Evolutionary conservation across 495 filamentous ascomycete genomes (phyloP).

Genomic region (Hypomontagnella monticulosa): DNA sequence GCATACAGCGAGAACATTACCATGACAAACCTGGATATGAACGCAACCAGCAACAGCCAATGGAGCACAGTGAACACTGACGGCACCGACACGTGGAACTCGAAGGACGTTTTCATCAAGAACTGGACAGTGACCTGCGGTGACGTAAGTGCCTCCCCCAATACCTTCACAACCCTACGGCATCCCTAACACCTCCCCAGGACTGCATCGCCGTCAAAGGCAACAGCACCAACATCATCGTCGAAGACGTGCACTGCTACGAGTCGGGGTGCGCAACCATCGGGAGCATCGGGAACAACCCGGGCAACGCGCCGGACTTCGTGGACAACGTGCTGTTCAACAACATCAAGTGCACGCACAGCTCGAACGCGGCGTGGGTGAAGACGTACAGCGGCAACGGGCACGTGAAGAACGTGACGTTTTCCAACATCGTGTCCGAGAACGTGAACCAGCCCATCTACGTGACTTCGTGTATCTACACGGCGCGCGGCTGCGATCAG

Average conservation of each 20-base stretch:
- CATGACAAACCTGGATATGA: slow-evolving; percentile 58
- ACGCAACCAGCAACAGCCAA: slow-evolving; percentile 46
- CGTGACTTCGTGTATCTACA: slow-evolving; percentile 67
- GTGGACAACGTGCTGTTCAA: slow-evolving; percentile 54
- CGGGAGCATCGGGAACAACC: slow-evolving; percentile 51
- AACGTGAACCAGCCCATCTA: slow-evolving; percentile 67
- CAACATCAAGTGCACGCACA: slow-evolving; percentile 56
- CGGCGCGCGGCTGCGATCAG: slow-evolving; percentile 58
- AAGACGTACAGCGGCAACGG: slow-evolving; percentile 63
- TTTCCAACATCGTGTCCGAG: slow-evolving; percentile 57
- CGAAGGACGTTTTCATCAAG: slow-evolving; percentile 48
- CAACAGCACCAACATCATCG: slow-evolving; percentile 62
- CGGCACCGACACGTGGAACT: slow-evolving; percentile 57
- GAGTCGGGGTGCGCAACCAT: slow-evolving; percentile 52
- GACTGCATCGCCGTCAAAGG: slow-evolving; percentile 71
- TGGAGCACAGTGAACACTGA: slow-evolving; percentile 55
- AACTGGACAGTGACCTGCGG: slow-evolving; percentile 57
- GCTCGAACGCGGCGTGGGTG: slow-evolving; percentile 63
- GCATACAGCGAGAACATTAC: slow-evolving; percentile 55
- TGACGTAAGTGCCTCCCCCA: slow-evolving; percentile 44
- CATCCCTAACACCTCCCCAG: slow-evolving; percentile 24
- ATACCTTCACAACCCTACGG: too few species aligned
- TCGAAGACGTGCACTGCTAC: slow-evolving; percentile 53
- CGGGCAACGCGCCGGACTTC: slow-evolving; percentile 44
- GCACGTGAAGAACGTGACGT: slow-evolving; percentile 61